Conservation (phyloP, 1,139 yeast species). For the Pichia sp. region DNA sequence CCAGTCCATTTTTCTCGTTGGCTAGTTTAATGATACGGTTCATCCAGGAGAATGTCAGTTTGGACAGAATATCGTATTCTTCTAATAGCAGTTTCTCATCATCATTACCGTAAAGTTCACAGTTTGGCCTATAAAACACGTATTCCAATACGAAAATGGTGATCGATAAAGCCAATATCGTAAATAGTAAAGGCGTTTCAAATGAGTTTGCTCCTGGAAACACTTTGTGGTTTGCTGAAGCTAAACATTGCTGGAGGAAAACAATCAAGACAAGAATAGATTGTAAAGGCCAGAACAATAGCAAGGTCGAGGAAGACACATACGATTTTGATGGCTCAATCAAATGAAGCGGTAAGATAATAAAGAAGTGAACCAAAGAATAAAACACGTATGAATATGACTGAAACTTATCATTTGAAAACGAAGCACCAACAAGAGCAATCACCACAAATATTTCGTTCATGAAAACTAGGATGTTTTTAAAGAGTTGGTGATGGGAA, state of each 20-base stretch:
- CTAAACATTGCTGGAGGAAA: conserved; percentile 21
- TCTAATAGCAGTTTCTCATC: conserved; percentile 22
- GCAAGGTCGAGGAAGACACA: conserved; percentile 29
- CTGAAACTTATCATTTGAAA: neutral
- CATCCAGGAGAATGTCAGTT: conserved; percentile 56
- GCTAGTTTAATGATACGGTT: conserved; percentile 44
- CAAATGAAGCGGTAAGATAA: conserved; percentile 35
- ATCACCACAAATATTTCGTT: conserved; percentile 7
- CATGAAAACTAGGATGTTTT: conserved; percentile 10
- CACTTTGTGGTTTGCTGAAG: conserved; percentile 15
- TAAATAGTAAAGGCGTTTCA: conserved; percentile 4
- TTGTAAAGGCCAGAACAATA: conserved; percentile 37
- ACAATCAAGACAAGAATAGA: conserved; percentile 24
- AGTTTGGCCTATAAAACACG: conserved; percentile 34
- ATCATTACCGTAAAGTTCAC: conserved; percentile 34
- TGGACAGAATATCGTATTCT: conserved; percentile 42
- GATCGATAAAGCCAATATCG: conserved; percentile 18
- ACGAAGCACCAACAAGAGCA: conserved; percentile 2
- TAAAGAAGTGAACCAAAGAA: conserved; percentile 2
- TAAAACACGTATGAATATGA: neutral
- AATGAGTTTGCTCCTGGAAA: conserved; percentile 11
- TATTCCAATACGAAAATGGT: conserved; percentile 32
- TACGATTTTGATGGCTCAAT: conserved; percentile 30
- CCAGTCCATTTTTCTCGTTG: conserved; percentile 37
- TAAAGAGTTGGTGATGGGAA: conserved; percentile 12